A percentile compares a stretch with the other conserved stretches of the same genome.
phyloP scores from a whole-genome alignment of 352 stramenopile species.

The Thalassiosira sp. region DNA sequence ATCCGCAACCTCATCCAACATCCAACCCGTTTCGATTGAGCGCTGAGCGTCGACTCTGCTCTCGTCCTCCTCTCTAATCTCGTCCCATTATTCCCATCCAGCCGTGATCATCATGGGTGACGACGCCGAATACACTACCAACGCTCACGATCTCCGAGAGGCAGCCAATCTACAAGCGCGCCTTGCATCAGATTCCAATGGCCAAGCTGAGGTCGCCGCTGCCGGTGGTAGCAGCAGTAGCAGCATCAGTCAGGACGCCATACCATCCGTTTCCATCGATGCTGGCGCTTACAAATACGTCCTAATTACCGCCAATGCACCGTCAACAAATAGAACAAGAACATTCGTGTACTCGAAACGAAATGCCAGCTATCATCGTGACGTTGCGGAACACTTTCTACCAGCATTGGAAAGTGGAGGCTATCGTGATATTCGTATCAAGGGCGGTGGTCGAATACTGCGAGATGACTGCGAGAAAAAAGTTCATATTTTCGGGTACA shows the following conservation, averaged over 20 bases:
- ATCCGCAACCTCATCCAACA: no score
- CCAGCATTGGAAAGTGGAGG: slow-evolving; percentile 56
- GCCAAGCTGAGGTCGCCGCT: neutral
- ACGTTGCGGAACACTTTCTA: slow-evolving; percentile 74
- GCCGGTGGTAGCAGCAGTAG: neutral
- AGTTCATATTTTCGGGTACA: slow-evolving; percentile 77
- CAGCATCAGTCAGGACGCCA: slow-evolving; percentile 10
- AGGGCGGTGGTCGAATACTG: slow-evolving; percentile 70
- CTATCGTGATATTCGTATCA: slow-evolving; percentile 68
- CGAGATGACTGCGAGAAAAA: slow-evolving; percentile 55
- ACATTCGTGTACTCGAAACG: slow-evolving; percentile 68
- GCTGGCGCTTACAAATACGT: slow-evolving; percentile 79
- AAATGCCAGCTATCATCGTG: slow-evolving; percentile 69
- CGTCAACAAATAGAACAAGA: slow-evolving; percentile 11
- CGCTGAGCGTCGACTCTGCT: neutral
- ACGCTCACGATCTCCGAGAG: slow-evolving; percentile 69
- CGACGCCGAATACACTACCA: slow-evolving; percentile 58
- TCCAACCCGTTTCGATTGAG: no score
- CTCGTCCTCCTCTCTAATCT: neutral
- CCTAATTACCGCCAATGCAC: slow-evolving; percentile 55
- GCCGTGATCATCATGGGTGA: neutral
- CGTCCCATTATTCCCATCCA: neutral
- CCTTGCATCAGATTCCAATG: slow-evolving; percentile 13
- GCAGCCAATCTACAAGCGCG: slow-evolving; percentile 61
- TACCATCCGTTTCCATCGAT: slow-evolving; percentile 72